Evolutionary conservation across 768 basidiomycete species (phyloP).

Genomic region (Trametes elegans): DNA sequence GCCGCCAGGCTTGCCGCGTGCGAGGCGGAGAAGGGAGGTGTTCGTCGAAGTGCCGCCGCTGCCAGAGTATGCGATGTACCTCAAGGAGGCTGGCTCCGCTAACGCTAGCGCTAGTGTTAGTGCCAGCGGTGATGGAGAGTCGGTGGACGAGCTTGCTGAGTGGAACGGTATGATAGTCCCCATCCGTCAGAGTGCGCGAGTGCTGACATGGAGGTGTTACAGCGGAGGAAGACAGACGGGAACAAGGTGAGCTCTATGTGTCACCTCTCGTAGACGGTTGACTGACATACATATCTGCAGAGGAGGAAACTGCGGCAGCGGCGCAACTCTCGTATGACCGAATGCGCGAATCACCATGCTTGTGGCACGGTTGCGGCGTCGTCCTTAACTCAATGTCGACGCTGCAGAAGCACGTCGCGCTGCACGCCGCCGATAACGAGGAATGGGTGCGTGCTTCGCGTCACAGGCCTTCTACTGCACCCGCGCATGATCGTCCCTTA

Average conservation of each 20-base stretch:
- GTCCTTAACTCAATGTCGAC: constrained; percentile 52
- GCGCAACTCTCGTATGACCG: constrained; percentile 48
- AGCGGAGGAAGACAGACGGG: constrained; percentile 3
- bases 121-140: neutral
- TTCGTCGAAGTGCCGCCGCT: constrained; percentile 23
- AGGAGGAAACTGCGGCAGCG: constrained; percentile 42
- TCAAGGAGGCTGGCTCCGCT: neutral
- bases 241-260: constrained; percentile 1
- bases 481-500: constrained; percentile 4
- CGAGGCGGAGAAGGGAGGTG: neutral
- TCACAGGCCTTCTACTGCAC: neutral
- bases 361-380: constrained; percentile 57
- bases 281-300: constrained; percentile 24
- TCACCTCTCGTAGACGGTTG: neutral
- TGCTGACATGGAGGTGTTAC: neutral
- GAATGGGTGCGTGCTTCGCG: constrained; percentile 26
- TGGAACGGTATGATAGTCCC: constrained; percentile 5
- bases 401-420: constrained; percentile 48
- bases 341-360: constrained; percentile 48
- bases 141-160: constrained; percentile 9
- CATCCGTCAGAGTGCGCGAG: neutral
- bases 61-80: constrained; percentile 3
- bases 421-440: constrained; percentile 34
- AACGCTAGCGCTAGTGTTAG: neutral
- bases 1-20: neutral